phyloP scores from a whole-genome alignment of 2,329 filamentous ascomycete genomes.

The Sporothrix globosa region DNA sequence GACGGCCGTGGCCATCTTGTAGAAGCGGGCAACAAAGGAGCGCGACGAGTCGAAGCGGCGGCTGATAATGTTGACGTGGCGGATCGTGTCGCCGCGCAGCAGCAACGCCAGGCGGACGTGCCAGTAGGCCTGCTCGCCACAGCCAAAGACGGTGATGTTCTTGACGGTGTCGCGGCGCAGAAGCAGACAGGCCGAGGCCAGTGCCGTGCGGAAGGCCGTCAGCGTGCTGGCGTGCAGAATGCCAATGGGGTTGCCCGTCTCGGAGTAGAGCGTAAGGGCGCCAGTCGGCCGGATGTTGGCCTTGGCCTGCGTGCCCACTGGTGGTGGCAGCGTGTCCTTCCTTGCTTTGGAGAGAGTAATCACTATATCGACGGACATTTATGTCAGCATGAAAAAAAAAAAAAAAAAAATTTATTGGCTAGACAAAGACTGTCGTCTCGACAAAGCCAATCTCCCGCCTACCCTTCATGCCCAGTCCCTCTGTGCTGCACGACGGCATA shows the following conservation, averaged over 20 bases:
- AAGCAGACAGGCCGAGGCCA: constrained; percentile 70
- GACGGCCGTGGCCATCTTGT: constrained; percentile 50
- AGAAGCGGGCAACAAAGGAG: constrained; percentile 56
- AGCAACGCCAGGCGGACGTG: constrained; percentile 83
- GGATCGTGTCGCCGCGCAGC: constrained; percentile 70
- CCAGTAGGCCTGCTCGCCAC: constrained; percentile 92
- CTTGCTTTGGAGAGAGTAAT: constrained; percentile 58
- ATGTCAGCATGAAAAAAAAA: not conserved
- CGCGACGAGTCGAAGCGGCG: constrained; percentile 66
- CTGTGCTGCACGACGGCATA: constrained; percentile 70
- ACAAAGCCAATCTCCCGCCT: not conserved
- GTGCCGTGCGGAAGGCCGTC: constrained; percentile 79
- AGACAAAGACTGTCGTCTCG: not conserved
- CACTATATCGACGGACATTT: constrained; percentile 48
- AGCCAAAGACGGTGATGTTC: constrained; percentile 81
- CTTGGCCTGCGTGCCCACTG: constrained; percentile 36
- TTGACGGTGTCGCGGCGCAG: constrained; percentile 68
- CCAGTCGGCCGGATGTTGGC: constrained; percentile 59
- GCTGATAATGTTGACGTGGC: constrained; percentile 82
- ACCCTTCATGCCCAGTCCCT: constrained; percentile 67
- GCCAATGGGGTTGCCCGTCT: constrained; percentile 64
- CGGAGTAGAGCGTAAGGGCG: constrained; percentile 69
- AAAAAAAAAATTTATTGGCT: not conserved
- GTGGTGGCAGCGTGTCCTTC: constrained; percentile 40
- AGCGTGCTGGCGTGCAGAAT: constrained; percentile 73